A percentile compares a stretch with the other conserved stretches of the same genome.
These are phyloP conservation scores for Simplicillium aogashimaense DNA, from an alignment of 2,329 filamentous ascomycete species.

Conservation along the genomic window DNA sequence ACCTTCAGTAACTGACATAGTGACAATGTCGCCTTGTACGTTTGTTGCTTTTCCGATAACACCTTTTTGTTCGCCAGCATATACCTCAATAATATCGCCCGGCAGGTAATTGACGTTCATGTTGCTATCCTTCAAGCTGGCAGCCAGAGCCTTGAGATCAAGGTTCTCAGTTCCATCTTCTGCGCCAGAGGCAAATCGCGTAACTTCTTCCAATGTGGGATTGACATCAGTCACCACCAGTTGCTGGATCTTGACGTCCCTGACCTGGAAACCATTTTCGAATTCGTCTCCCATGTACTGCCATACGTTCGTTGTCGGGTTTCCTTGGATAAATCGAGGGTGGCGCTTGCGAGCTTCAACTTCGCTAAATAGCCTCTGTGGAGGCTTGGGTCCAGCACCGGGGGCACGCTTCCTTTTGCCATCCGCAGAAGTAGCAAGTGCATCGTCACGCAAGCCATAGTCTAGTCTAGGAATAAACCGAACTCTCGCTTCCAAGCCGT, in stretches of 20 bases:
- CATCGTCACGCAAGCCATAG: constrained; percentile 80
- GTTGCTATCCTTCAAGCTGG: constrained; percentile 77
- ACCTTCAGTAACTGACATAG: constrained; percentile 74
- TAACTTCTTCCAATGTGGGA: constrained; percentile 88
- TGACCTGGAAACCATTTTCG: constrained; percentile 84
- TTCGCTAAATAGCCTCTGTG: constrained; percentile 87
- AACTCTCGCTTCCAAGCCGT: constrained; percentile 80
- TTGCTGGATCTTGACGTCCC: constrained; percentile 84
- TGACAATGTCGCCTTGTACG: constrained; percentile 87
- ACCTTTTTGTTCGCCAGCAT: constrained; percentile 88
- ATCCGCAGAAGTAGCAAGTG: constrained; percentile 35
- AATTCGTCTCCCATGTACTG: constrained; percentile 84
- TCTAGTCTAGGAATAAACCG: constrained; percentile 84
- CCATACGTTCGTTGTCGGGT: constrained; percentile 71
- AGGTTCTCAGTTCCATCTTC: constrained; percentile 92
- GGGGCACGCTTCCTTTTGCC: constrained; percentile 72
- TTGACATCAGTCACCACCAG: constrained; percentile 84
- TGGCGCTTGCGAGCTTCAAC: constrained; percentile 85
- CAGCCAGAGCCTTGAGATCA: constrained; percentile 81
- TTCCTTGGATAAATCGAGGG: constrained; percentile 50
- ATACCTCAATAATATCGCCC: constrained; percentile 94
- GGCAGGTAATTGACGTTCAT: constrained; percentile 77
- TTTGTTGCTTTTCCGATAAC: constrained; percentile 78
- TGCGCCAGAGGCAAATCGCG: constrained; percentile 78
- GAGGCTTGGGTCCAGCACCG: constrained; percentile 58